A percentile compares a stretch with the other conserved stretches of the same genome.
Evolutionary conservation across 306 rosid genomes (phyloP).

Genomic region (Luffa aegyptiaca): DNA sequence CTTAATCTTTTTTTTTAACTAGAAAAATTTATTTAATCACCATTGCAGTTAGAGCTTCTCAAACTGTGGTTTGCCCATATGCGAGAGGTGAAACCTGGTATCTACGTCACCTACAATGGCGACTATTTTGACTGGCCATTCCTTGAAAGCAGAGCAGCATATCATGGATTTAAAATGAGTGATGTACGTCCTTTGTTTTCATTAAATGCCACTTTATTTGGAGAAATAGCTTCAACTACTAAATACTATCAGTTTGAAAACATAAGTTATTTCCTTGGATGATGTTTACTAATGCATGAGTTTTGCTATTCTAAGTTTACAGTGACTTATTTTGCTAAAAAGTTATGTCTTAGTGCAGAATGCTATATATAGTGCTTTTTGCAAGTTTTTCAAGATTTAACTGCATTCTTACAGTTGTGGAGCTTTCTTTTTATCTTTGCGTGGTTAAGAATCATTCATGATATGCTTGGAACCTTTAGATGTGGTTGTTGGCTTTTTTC

Average conservation of each 20-base stretch:
- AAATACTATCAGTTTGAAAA: neutral
- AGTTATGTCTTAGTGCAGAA: neutral
- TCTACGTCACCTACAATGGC: slow-evolving; percentile 90
- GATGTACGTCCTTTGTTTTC: slow-evolving; percentile 40
- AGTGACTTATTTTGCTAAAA: neutral
- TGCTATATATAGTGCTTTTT: neutral
- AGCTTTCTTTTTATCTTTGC: neutral
- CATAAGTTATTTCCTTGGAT: neutral
- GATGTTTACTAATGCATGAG: neutral
- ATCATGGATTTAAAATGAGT: slow-evolving; percentile 78
- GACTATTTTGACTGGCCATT: slow-evolving; percentile 98
- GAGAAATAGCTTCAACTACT: neutral
- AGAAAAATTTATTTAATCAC: too few species aligned
- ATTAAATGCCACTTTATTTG: neutral
- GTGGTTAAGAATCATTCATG: neutral
- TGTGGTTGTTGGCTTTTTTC: neutral
- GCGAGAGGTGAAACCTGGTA: slow-evolving; percentile 96
- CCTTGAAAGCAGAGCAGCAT: slow-evolving; percentile 77
- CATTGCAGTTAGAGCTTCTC: slow-evolving; percentile 78
- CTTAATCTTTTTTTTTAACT: neutral
- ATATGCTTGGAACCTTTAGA: neutral
- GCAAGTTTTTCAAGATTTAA: neutral
- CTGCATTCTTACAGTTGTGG: neutral
- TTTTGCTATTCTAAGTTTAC: neutral
- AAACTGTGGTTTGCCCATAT: slow-evolving; percentile 85